Percentiles rank a stretch among this genome's conserved stretches.
Conservation (phyloP, 2,329 filamentous ascomycete genomes). For the Pseudogymnoascus sp. region DNA sequence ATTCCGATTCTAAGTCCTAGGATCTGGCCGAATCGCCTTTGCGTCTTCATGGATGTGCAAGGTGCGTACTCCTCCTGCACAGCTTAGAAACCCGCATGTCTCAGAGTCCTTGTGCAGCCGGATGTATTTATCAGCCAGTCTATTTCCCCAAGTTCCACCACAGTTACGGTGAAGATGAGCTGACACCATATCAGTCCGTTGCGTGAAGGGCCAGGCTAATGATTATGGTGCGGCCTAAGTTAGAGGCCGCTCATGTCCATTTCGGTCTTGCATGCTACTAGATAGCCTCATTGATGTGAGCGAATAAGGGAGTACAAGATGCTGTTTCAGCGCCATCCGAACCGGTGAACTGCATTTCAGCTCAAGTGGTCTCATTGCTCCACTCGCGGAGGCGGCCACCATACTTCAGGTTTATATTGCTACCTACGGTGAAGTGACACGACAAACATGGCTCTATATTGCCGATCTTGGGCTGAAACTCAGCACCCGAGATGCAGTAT, state of each 20-base stretch:
- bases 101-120: background rate
- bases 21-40: background rate
- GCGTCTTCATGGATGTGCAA: background rate
- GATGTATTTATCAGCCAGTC: background rate
- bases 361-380: background rate
- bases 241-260: background rate
- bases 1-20: background rate
- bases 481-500: background rate
- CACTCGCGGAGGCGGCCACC: background rate
- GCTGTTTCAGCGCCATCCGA: background rate
- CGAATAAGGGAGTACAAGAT: background rate
- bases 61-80: too few relatives aligned
- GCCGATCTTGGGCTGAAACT: background rate
- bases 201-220: background rate
- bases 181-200: background rate
- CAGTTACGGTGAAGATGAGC: background rate
- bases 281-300: background rate
- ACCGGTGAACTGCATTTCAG: constrained; percentile 2
- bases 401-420: background rate
- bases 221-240: background rate
- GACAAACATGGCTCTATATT: too few relatives aligned
- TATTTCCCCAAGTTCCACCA: background rate
- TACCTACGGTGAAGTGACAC: background rate
- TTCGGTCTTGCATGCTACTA: background rate
- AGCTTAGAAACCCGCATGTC: background rate